These are phyloP conservation scores for Blechomonas ayalai DNA, from an alignment of 208 protist genomes.

Conservation along the genomic window DNA sequence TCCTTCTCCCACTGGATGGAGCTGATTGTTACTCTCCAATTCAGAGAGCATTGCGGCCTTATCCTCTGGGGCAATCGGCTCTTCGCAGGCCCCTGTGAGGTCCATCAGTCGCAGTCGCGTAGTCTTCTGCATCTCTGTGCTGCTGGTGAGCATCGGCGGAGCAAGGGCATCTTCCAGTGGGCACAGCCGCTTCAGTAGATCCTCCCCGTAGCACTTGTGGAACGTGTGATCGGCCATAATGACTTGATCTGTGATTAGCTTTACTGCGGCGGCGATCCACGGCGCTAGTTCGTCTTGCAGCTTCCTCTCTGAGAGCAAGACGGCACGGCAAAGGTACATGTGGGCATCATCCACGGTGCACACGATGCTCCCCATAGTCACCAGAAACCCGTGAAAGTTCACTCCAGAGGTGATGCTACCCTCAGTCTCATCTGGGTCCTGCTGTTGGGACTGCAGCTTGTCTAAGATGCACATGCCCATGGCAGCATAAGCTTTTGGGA, in stretches of 20 bases:
- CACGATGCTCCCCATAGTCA: slow-evolving; percentile 19
- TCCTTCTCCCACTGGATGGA: no score
- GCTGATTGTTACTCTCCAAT: no score
- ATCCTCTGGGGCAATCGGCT: no score
- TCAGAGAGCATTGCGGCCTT: no score
- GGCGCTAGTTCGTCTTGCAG: slow-evolving; percentile 28
- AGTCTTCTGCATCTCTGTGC: no score
- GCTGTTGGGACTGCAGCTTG: slow-evolving; percentile 17
- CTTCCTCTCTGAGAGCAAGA: slow-evolving; percentile 15
- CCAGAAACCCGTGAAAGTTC: slow-evolving; percentile 22
- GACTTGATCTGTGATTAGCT: slow-evolving; percentile 32
- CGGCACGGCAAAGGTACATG: slow-evolving; percentile 26
- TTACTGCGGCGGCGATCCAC: slow-evolving; percentile 23
- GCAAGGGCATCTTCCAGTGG: slow-evolving; percentile 7
- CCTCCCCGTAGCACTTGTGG: slow-evolving; percentile 20
- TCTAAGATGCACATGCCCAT: slow-evolving; percentile 51
- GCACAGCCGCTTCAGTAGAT: slow-evolving; percentile 12
- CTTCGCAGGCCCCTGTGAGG: no score
- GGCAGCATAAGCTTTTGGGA: slow-evolving; percentile 35
- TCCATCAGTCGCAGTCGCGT: no score
- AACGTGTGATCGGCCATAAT: slow-evolving; percentile 25
- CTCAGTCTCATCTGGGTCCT: slow-evolving; percentile 5
- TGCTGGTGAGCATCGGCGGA: no score
- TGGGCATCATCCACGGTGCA: slow-evolving; percentile 44
- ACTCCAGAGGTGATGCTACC: background rate